Percentiles rank a stretch among this genome's conserved stretches.
Conservation (phyloP, 1,284 basidiomycete genomes). For the Rhizoctonia solani region DNA sequence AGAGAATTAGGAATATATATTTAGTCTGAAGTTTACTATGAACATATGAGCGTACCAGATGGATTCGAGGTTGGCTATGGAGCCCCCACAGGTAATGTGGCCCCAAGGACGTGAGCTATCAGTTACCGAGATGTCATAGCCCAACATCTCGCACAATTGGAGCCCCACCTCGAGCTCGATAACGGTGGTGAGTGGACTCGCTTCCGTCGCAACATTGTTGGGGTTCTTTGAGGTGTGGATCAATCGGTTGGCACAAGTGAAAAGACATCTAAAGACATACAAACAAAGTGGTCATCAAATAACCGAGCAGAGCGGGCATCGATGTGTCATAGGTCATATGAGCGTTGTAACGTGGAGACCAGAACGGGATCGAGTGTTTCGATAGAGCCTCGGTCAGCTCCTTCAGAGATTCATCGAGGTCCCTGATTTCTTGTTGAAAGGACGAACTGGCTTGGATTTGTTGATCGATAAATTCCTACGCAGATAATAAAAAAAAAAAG, state of each 20-base stretch:
- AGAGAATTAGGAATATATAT: not conserved
- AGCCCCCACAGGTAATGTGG: constrained; percentile 53
- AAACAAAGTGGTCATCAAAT: constrained; percentile 47
- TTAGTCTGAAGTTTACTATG: constrained; percentile 4
- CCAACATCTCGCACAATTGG: constrained; percentile 52
- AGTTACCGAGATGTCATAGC: constrained; percentile 43
- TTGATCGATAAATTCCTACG: constrained; percentile 9
- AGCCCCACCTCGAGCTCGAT: constrained; percentile 52
- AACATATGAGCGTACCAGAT: constrained; percentile 48
- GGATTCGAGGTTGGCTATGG: constrained; percentile 55
- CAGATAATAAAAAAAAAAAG: too few species aligned
- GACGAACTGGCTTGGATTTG: constrained; percentile 7
- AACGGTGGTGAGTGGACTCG: constrained; percentile 49
- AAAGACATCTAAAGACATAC: not conserved
- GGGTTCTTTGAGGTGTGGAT: constrained; percentile 46
- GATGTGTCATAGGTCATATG: constrained; percentile 51
- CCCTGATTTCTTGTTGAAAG: constrained; percentile 11
- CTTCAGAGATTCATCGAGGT: constrained; percentile 9
- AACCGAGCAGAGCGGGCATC: constrained; percentile 50
- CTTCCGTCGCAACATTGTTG: constrained; percentile 54
- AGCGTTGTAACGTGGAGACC: constrained; percentile 50
- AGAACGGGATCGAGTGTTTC: constrained; percentile 49
- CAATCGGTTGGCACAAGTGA: not conserved
- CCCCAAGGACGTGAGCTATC: constrained; percentile 46
- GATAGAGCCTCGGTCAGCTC: constrained; percentile 37